Percentiles rank a stretch among this genome's conserved stretches.
phyloP scores from a whole-genome alignment of 179 eudicot genomes.

The Pouteria campechiana region DNA sequence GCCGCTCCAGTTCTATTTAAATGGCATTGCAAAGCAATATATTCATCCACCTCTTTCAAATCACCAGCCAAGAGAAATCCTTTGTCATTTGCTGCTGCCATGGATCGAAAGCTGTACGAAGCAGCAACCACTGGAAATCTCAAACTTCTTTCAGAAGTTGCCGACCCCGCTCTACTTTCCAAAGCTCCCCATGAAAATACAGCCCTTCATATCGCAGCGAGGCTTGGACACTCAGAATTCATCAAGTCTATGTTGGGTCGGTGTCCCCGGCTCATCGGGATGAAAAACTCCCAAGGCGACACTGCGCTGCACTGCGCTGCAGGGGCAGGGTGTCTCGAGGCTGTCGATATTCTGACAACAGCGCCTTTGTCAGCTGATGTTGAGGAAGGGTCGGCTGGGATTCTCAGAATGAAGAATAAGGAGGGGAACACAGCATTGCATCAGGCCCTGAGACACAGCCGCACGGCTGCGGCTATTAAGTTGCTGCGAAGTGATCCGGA shows the following conservation, averaged over 20 bases:
- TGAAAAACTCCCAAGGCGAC: conserved; percentile 2
- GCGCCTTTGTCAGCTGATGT: neutral
- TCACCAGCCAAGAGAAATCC: too few relatives aligned
- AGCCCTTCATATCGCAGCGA: conserved; percentile 8
- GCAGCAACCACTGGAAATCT: conserved; percentile 9
- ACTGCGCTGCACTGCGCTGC: conserved; percentile 12
- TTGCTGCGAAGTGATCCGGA: neutral
- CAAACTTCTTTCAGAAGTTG: neutral
- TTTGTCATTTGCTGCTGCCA: too few relatives aligned
- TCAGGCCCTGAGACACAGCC: conserved; percentile 10
- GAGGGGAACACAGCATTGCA: conserved; percentile 12
- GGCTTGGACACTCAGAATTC: conserved; percentile 3
- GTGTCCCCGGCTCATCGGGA: neutral
- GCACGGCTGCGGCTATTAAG: neutral
- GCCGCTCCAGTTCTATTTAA: too few relatives aligned
- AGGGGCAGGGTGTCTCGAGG: neutral
- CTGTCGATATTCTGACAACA: conserved; percentile 3
- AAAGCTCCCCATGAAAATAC: conserved; percentile 8
- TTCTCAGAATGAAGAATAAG: conserved; percentile 3
- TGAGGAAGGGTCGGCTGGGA: conserved; percentile 1
- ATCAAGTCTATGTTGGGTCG: conserved; percentile 3
- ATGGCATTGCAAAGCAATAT: too few relatives aligned
- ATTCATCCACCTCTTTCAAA: too few relatives aligned
- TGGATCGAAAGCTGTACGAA: conserved; percentile 6
- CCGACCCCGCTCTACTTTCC: neutral